Percentiles rank a stretch among this genome's conserved stretches.
Evolutionary conservation across 2,329 filamentous ascomycete species (phyloP).

Genomic region (Fusarium sp.): DNA sequence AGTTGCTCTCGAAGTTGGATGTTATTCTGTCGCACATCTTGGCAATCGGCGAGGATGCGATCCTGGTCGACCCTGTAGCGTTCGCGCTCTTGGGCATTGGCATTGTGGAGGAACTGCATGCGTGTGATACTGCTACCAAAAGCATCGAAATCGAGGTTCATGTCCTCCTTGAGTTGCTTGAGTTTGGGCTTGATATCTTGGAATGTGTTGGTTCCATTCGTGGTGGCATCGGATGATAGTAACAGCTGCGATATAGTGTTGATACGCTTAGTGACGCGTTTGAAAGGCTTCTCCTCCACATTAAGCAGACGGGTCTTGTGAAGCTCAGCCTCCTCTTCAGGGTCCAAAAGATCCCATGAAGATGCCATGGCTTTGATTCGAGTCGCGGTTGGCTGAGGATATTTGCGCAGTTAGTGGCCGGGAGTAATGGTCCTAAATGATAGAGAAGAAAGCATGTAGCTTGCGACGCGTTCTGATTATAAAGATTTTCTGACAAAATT

Average conservation of each 20-base stretch:
- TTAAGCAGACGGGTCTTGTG: conserved; percentile 89
- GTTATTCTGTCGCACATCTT: conserved; percentile 81
- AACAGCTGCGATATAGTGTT: conserved; percentile 73
- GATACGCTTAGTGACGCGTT: conserved; percentile 85
- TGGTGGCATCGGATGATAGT: conserved; percentile 40
- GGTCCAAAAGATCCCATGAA: conserved; percentile 75
- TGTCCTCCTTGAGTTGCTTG: conserved; percentile 81
- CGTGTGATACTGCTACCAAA: conserved; percentile 89
- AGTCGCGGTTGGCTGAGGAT: conserved; percentile 3
- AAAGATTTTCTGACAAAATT: background rate
- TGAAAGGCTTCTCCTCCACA: conserved; percentile 93
- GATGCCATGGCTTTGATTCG: conserved; percentile 47
- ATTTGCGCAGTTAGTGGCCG: background rate
- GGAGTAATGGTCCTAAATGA: background rate
- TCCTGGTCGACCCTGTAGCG: conserved; percentile 85
- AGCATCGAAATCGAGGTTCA: conserved; percentile 87
- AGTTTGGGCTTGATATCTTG: conserved; percentile 62
- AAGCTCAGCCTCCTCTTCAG: conserved; percentile 82
- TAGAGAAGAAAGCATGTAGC: background rate
- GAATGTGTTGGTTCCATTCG: conserved; percentile 58
- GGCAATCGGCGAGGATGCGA: conserved; percentile 81
- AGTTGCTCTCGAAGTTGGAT: conserved; percentile 77
- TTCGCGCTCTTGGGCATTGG: conserved; percentile 84
- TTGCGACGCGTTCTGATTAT: background rate
- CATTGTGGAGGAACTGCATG: conserved; percentile 85